Conservation (phyloP, 192 early-diverging fungal species). For the Pilaira anomala region DNA sequence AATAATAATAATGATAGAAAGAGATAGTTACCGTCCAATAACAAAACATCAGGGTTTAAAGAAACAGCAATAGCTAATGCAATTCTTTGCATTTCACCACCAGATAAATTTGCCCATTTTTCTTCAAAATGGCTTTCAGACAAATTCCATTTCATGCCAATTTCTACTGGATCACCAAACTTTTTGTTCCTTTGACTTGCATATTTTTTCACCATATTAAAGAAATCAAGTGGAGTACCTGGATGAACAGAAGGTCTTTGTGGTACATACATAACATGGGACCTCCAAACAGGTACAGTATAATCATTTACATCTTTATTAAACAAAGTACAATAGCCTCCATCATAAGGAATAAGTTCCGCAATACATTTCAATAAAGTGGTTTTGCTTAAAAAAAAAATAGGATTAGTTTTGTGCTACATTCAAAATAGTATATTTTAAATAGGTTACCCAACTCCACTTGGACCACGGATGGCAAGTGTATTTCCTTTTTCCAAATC, state of each 20-base stretch:
- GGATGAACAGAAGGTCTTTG: conserved; percentile 70
- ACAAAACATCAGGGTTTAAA: conserved; percentile 67
- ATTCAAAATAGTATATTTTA: background rate
- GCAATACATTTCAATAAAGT: conserved; percentile 83
- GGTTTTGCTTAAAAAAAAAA: conserved; percentile 56
- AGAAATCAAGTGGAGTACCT: conserved; percentile 71
- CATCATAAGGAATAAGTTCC: conserved; percentile 63
- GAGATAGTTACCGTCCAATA: conserved; percentile 66
- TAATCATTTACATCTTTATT: conserved; percentile 52
- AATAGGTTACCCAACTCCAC: conserved; percentile 61
- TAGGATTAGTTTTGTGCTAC: background rate
- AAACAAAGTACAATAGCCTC: conserved; percentile 51
- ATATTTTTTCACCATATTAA: conserved; percentile 55
- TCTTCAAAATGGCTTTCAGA: conserved; percentile 65
- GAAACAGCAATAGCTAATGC: conserved; percentile 78
- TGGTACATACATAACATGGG: conserved; percentile 83
- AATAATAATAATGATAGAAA: too few species aligned
- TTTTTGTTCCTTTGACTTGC: conserved; percentile 40
- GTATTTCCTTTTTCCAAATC: conserved; percentile 51
- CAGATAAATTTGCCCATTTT: conserved; percentile 74
- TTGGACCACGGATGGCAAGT: conserved; percentile 63
- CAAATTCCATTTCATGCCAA: conserved; percentile 69
- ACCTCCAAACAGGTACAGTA: conserved; percentile 72
- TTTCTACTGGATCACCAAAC: conserved; percentile 60
- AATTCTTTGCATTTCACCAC: conserved; percentile 84